Conservation (phyloP, 371 early-diverging fungal genomes). For the Rhizopus microsporus region DNA sequence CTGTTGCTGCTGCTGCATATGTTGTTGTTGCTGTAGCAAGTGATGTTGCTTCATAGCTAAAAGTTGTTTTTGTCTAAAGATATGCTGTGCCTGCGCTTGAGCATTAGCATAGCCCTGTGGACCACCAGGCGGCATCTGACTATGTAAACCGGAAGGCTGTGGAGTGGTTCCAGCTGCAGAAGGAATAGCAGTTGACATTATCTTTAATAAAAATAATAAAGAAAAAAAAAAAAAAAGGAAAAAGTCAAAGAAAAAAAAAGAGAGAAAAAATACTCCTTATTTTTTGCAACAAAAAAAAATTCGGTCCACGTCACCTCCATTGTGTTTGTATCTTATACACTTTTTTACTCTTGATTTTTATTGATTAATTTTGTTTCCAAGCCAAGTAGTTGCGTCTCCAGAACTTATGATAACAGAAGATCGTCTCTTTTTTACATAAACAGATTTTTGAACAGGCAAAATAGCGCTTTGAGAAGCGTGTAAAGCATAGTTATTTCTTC, state of each 20-base stretch:
- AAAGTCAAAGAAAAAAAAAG: neutral
- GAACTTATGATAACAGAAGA: constrained; percentile 13
- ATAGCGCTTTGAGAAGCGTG: constrained; percentile 25
- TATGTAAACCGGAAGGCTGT: constrained; percentile 20
- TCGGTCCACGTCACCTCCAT: too few relatives aligned
- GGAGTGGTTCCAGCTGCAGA: constrained; percentile 24
- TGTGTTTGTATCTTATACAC: neutral
- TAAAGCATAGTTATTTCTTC: neutral
- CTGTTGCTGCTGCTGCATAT: constrained; percentile 3
- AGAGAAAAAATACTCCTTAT: neutral
- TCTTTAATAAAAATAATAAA: constrained; percentile 5
- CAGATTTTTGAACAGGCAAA: constrained; percentile 17
- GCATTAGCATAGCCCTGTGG: constrained; percentile 28
- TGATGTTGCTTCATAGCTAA: constrained; percentile 20
- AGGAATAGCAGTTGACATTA: constrained; percentile 33
- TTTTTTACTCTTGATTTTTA: neutral
- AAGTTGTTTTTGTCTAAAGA: constrained; percentile 30
- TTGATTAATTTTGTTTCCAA: constrained; percentile 18
- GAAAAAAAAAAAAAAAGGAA: constrained; percentile 1
- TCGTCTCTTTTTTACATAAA: constrained; percentile 13
- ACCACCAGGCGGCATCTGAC: constrained; percentile 18
- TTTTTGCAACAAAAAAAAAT: neutral
- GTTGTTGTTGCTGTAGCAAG: constrained; percentile 8
- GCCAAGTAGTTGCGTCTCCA: constrained; percentile 12
- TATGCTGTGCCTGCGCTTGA: constrained; percentile 24